Conservation (phyloP, 1,284 basidiomycete species). For the Meira miltonrushii region DNA sequence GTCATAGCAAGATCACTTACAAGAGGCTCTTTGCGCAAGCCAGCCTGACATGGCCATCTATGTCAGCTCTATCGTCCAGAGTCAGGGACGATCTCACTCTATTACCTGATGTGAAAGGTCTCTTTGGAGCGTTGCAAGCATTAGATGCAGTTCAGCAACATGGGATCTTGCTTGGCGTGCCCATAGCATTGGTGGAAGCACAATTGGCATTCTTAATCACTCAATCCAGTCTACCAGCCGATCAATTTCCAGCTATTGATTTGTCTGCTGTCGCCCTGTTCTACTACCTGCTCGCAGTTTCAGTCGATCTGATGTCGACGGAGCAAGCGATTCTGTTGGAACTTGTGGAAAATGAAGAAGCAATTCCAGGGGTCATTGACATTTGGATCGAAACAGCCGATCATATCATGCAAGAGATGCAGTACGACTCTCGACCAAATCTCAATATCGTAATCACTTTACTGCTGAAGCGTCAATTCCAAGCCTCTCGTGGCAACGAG, state of each 20-base stretch:
- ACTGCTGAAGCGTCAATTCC: not conserved
- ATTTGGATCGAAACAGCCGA: constrained; percentile 2
- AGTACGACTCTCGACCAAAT: constrained; percentile 2
- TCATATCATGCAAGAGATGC: not conserved
- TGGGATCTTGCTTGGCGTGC: not conserved
- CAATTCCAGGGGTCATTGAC: not conserved
- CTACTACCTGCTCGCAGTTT: not conserved
- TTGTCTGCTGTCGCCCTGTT: constrained; percentile 8
- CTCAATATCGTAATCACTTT: constrained; percentile 10
- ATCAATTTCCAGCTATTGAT: constrained; percentile 4
- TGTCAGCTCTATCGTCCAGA: not conserved
- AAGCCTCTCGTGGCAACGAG: not conserved
- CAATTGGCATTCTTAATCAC: not conserved
- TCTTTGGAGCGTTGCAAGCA: not conserved
- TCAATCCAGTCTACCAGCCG: not conserved
- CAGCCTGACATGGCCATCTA: not conserved
- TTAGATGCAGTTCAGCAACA: not conserved
- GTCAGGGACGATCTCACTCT: not conserved
- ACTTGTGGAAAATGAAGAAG: not conserved
- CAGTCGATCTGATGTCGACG: not conserved
- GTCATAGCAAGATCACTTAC: not conserved
- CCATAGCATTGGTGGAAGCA: not conserved
- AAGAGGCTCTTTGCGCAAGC: not conserved
- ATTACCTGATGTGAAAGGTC: not conserved
- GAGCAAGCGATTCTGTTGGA: not conserved